Evolutionary conservation across 2,329 filamentous ascomycete genomes (phyloP).

Genomic region (Dothistroma septosporum): DNA sequence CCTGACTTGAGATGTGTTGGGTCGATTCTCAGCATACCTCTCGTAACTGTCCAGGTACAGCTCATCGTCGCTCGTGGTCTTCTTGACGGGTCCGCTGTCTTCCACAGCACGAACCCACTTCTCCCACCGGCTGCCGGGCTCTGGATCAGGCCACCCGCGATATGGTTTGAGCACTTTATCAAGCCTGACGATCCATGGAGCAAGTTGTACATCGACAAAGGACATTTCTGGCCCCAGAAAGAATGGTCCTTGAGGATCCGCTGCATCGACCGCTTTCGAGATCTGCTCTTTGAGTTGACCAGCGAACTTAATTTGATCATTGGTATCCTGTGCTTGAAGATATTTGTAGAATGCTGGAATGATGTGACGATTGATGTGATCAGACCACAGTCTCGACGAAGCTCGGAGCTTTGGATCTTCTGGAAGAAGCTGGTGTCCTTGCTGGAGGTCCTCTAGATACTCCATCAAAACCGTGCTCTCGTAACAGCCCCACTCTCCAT

Average conservation of each 20-base stretch:
- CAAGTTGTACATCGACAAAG: constrained; percentile 71
- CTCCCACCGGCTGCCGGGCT: constrained; percentile 61
- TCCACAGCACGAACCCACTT: constrained; percentile 69
- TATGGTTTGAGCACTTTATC: constrained; percentile 62
- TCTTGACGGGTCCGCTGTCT: constrained; percentile 56
- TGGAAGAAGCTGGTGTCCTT: constrained; percentile 60
- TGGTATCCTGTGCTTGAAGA: constrained; percentile 59
- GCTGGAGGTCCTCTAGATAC: constrained; percentile 74
- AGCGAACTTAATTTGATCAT: constrained; percentile 56
- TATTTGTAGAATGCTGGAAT: constrained; percentile 73
- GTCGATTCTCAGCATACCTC: constrained; percentile 59
- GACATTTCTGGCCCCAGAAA: constrained; percentile 53
- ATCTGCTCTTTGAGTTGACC: constrained; percentile 64
- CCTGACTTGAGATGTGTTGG: constrained; percentile 55
- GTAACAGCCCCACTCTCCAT: constrained; percentile 77
- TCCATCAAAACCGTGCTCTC: constrained; percentile 80
- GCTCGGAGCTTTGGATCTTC: constrained; percentile 64
- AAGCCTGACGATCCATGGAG: constrained; percentile 69
- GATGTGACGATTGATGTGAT: constrained; percentile 74
- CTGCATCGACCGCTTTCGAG: constrained; percentile 55
- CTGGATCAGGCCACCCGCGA: constrained; percentile 61
- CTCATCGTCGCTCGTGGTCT: constrained; percentile 63
- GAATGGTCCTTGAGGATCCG: constrained; percentile 61
- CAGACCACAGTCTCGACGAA: constrained; percentile 72
- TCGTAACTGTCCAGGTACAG: constrained; percentile 65